Percentiles rank a stretch among this genome's conserved stretches.
Conservation (phyloP, 2,329 filamentous ascomycete genomes). For the Microdochium trichocladiopsis region DNA sequence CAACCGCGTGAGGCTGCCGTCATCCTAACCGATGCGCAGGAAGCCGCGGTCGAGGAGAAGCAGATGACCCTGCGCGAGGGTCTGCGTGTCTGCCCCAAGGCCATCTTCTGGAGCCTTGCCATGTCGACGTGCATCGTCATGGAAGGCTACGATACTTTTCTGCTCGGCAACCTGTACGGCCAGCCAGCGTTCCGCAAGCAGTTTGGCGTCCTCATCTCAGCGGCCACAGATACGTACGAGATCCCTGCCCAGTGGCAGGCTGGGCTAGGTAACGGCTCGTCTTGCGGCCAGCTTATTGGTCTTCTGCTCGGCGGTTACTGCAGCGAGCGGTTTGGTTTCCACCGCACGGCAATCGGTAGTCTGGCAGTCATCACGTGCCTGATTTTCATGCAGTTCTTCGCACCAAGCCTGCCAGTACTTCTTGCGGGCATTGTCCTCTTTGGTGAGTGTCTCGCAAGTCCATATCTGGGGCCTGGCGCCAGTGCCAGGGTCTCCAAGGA, state of each 20-base stretch:
- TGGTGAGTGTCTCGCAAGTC: no score
- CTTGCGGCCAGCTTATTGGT: conserved; percentile 47
- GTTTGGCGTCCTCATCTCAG: conserved; percentile 33
- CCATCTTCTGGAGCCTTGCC: conserved; percentile 38
- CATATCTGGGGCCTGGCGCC: no score
- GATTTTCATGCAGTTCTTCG: conserved; percentile 48
- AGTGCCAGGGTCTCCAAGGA: no score
- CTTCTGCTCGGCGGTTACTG: conserved; percentile 45
- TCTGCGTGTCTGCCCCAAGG: conserved; percentile 35
- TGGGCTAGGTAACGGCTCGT: conserved; percentile 44
- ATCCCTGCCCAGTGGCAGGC: conserved; percentile 51
- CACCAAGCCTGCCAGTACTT: conserved; percentile 34
- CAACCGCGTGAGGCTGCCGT: background rate
- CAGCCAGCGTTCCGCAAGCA: conserved; percentile 35
- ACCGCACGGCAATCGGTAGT: conserved; percentile 38
- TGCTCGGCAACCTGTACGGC: conserved; percentile 41
- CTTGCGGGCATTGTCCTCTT: conserved; percentile 41
- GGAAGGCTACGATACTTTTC: conserved; percentile 43
- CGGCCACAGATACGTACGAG: conserved; percentile 29
- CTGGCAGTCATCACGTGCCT: conserved; percentile 38
- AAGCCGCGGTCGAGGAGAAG: conserved; percentile 32
- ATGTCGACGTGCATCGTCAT: conserved; percentile 39
- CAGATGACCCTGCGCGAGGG: conserved; percentile 31
- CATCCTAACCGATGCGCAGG: conserved; percentile 27
- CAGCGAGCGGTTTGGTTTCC: conserved; percentile 42